phyloP scores from a whole-genome alignment of 2,329 filamentous ascomycete genomes.

The Hypocrella siamensis region DNA sequence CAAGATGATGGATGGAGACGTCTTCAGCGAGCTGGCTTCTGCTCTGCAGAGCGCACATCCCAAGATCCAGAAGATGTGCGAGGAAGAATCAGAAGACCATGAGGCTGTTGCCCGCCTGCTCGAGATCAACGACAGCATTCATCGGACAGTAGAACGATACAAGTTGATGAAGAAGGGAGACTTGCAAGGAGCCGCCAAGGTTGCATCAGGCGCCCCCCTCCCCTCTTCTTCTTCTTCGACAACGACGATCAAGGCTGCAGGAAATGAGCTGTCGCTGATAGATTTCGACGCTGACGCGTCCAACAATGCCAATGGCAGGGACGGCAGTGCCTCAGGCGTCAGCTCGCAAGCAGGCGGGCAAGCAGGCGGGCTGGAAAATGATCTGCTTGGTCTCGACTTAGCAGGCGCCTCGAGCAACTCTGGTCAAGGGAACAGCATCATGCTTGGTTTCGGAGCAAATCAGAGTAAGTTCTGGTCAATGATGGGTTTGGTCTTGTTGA shows the following conservation, averaged over 20 bases:
- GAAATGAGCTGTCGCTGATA: constrained; percentile 76
- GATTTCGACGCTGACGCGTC: constrained; percentile 61
- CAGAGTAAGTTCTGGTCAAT: constrained; percentile 36
- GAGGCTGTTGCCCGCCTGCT: constrained; percentile 91
- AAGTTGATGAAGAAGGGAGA: constrained; percentile 94
- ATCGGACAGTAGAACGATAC: constrained; percentile 88
- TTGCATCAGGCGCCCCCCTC: constrained; percentile 59
- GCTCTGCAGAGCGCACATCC: constrained; percentile 86
- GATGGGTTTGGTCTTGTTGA: too few relatives aligned
- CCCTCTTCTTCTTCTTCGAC: constrained; percentile 25
- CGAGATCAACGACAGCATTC: constrained; percentile 98
- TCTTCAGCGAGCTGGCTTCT: constrained; percentile 72
- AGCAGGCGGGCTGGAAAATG: constrained; percentile 64
- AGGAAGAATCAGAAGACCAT: constrained; percentile 93
- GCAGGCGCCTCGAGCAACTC: constrained; percentile 44
- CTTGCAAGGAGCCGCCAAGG: constrained; percentile 63
- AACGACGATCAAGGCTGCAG: constrained; percentile 31
- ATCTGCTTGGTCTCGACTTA: constrained; percentile 78
- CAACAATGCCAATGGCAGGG: constrained; percentile 35
- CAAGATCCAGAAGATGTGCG: constrained; percentile 99
- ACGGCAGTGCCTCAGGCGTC: constrained; percentile 18
- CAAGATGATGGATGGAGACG: constrained; percentile 51
- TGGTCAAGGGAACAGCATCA: constrained; percentile 66
- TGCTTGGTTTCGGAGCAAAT: constrained; percentile 61
- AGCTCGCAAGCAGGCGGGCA: constrained; percentile 43